phyloP scores from a whole-genome alignment of 2,329 filamentous ascomycete genomes.

The Fusarium dlaminii region DNA sequence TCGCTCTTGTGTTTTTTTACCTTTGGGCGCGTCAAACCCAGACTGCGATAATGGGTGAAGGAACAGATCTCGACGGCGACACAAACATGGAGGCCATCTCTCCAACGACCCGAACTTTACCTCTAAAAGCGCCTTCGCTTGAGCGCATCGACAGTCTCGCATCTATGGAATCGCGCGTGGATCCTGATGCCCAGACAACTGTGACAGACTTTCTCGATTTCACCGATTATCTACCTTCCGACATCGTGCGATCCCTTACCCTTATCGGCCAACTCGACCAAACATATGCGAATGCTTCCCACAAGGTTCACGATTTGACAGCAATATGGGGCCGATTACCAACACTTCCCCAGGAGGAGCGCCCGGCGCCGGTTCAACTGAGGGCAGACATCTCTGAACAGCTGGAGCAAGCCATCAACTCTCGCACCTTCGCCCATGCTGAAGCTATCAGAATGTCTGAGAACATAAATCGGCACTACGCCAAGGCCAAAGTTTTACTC shows the following conservation, averaged over 20 bases:
- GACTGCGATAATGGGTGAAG: constrained; percentile 42
- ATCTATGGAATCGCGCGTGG: constrained; percentile 62
- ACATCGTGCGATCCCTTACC: constrained; percentile 72
- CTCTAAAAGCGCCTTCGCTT: constrained; percentile 40
- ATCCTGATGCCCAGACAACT: constrained; percentile 75
- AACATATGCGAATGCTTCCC: constrained; percentile 65
- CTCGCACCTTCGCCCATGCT: constrained; percentile 67
- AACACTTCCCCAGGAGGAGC: constrained; percentile 56
- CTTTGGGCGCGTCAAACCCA: not conserved
- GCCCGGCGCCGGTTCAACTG: constrained; percentile 60
- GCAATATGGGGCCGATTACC: constrained; percentile 66
- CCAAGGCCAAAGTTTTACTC: constrained; percentile 66
- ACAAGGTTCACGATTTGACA: constrained; percentile 65
- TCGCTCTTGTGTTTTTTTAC: not conserved
- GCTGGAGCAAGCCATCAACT: constrained; percentile 63
- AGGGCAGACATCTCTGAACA: constrained; percentile 69
- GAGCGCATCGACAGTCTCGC: constrained; percentile 48
- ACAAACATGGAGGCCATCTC: constrained; percentile 42
- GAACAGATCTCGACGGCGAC: constrained; percentile 27
- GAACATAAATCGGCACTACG: constrained; percentile 70
- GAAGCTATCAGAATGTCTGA: constrained; percentile 72
- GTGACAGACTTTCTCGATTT: constrained; percentile 76
- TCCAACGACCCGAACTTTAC: constrained; percentile 41
- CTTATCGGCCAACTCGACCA: constrained; percentile 72
- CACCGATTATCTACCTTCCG: constrained; percentile 74